Evolutionary conservation across 345 rosid species (phyloP), one percentile per base, ranked within the genome.

Genomic region (Schrenkiella parvula): DNA sequence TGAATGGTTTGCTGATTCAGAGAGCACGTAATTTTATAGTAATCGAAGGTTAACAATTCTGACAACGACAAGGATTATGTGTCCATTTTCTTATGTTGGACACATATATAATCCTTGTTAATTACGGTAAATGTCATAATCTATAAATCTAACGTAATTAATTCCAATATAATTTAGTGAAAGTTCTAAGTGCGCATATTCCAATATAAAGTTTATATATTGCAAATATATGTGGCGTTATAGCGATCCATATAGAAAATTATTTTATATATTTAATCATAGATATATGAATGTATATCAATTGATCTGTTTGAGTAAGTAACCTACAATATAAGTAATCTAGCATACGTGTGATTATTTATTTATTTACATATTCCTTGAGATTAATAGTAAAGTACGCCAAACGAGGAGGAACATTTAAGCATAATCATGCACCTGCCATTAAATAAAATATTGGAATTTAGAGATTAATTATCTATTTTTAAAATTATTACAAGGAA

Each of bases 1-100:
- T 62, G 53, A 61, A 72, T 62, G 52, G 69, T 53, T 52, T 62
- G 76, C 70, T 72, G 76, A 72, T 39, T 62, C 76, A 62, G 37
- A 72, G 18, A 41, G 46, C 69, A 72, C 46, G 29, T 23, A 41
- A 3, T n/a, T 12, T 58, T 70, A 58, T 22, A 47, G 61, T 48
- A 60, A 1, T 2, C n/a, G 17, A 37, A 23, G 3, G n/a, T 3
- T 18, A 17, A 5, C 23, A 52, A 7, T 35, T 35, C 1, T 4
- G 52, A 15, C 38, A 52, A 8, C 8, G 42, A 55, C 48, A 44
- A 28, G 22, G 64, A 29, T 29, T 42, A 53, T 39, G 43, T 29
- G 41, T 8, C 43, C 17, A 21, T 42, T 68, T 55, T 42, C 43
- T 54, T 68, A 8, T 41, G 42, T 29, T 55, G 57, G 69, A 19